phyloP scores from a whole-genome alignment of 345 rosid genomes.

The Murraya paniculata region DNA sequence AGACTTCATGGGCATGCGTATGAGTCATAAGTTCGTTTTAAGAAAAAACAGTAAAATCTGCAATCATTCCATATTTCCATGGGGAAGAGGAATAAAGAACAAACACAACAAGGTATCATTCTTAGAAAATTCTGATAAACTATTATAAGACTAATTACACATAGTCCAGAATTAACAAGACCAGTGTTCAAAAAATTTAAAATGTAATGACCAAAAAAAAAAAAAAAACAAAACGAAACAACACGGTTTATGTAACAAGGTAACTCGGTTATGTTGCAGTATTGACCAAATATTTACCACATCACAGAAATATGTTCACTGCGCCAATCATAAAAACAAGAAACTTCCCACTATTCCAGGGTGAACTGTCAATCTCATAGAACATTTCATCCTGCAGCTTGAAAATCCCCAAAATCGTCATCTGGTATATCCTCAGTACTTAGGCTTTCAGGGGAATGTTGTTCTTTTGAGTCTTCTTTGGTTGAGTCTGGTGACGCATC shows the following conservation, averaged over 20 bases:
- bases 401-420: constrained; percentile 98
- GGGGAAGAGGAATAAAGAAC: neutral
- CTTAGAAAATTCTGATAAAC: neutral
- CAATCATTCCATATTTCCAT: neutral
- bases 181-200: neutral
- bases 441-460: constrained; percentile 22
- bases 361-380: neutral
- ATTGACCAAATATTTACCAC: constrained; percentile 12
- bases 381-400: constrained; percentile 61
- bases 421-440: constrained; percentile 52
- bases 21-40: neutral
- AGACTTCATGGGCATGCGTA: neutral
- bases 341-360: neutral
- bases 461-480: constrained; percentile 35
- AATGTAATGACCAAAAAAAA: neutral
- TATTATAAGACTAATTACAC: neutral
- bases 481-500: constrained; percentile 18
- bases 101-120: neutral
- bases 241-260: neutral
- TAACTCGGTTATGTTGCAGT: neutral
- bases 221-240: neutral
- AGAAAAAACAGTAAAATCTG: too few relatives aligned
- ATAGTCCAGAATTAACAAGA: neutral
- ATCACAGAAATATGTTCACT: neutral
- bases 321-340: constrained; percentile 4